phyloP scores from a whole-genome alignment of 2,329 filamentous ascomycete species.

The Monosporascus sp. region DNA sequence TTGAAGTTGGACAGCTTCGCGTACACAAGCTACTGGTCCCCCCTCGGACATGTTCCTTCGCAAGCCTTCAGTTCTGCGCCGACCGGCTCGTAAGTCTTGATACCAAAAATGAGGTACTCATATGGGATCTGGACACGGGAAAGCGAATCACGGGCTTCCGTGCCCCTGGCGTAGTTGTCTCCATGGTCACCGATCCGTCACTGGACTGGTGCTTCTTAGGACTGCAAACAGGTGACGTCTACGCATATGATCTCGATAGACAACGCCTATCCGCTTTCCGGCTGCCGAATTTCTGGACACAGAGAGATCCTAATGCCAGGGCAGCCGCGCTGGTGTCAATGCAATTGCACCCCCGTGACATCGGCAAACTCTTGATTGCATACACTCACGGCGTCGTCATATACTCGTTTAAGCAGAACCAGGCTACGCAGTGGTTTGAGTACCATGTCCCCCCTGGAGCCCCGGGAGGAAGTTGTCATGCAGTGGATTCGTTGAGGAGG shows the following conservation, averaged over 20 bases:
- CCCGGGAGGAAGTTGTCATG: slow-evolving; percentile 69
- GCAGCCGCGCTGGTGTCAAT: slow-evolving; percentile 63
- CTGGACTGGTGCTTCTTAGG: slow-evolving; percentile 92
- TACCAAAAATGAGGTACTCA: slow-evolving; percentile 73
- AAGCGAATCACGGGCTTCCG: slow-evolving; percentile 63
- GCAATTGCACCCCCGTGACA: slow-evolving; percentile 83
- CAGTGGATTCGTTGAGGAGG: slow-evolving; percentile 56
- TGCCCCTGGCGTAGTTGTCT: slow-evolving; percentile 69
- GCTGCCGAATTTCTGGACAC: slow-evolving; percentile 82
- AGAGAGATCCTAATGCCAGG: slow-evolving; percentile 62
- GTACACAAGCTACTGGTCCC: slow-evolving; percentile 72
- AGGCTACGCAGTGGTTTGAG: slow-evolving; percentile 70
- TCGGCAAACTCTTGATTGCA: slow-evolving; percentile 86
- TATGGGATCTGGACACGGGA: slow-evolving; percentile 76
- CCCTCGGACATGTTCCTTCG: slow-evolving; percentile 67
- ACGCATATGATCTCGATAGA: slow-evolving; percentile 90
- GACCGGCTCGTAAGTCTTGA: slow-evolving; percentile 84
- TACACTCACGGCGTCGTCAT: slow-evolving; percentile 83
- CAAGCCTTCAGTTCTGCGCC: slow-evolving; percentile 74
- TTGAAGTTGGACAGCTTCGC: slow-evolving; percentile 63
- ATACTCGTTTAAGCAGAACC: slow-evolving; percentile 92
- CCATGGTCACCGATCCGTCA: slow-evolving; percentile 77
- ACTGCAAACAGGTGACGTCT: slow-evolving; percentile 73
- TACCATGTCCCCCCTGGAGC: slow-evolving; percentile 79
- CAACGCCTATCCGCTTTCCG: slow-evolving; percentile 69